Conservation (phyloP, 257 asterid genomes). For the Solanum habrochaites region DNA sequence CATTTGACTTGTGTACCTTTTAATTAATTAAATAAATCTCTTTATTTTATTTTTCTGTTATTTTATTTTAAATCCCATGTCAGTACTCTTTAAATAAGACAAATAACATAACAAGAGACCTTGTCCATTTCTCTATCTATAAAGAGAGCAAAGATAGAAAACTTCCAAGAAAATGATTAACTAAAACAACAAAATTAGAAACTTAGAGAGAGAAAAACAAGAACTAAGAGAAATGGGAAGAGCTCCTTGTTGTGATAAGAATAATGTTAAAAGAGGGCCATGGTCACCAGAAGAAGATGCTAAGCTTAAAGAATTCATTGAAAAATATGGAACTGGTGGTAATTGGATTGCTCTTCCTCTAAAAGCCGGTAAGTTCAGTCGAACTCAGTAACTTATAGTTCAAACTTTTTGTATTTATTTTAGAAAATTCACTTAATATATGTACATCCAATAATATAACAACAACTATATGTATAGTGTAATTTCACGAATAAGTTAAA, state of each 20-base stretch:
- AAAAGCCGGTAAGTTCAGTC: constrained; percentile 3
- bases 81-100: background rate
- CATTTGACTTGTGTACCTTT: background rate
- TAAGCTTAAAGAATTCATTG: constrained; percentile 14
- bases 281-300: constrained; percentile 23
- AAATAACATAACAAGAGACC: background rate
- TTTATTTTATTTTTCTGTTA: background rate
- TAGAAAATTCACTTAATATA: background rate
- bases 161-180: background rate
- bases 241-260: constrained; percentile 19
- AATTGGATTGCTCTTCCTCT: constrained; percentile 17
- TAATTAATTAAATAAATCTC: background rate
- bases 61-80: background rate
- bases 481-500: background rate
- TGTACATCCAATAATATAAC: background rate
- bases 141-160: background rate
- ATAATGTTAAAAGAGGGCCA: constrained; percentile 14
- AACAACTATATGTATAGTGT: background rate
- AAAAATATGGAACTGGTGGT: constrained; percentile 11
- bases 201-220: background rate
- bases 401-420: background rate
- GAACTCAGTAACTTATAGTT: background rate
- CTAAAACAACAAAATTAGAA: background rate
- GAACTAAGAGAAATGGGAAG: constrained; percentile 9
- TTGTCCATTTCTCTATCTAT: background rate